phyloP scores from a whole-genome alignment of 78 protist species.

The Emiliania huxleyi region DNA sequence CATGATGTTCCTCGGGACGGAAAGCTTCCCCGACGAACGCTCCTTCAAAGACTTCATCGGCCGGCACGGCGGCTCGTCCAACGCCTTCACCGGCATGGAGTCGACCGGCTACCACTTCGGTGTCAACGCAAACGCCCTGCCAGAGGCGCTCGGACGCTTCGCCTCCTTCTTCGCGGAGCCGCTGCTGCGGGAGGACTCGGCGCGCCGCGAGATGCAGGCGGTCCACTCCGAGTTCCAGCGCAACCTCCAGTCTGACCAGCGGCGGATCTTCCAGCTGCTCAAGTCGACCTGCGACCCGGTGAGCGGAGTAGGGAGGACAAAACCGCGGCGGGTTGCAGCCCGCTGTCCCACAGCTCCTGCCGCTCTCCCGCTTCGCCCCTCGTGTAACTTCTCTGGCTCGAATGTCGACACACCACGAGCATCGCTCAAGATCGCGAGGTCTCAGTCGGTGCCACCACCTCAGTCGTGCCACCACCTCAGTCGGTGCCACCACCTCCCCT shows the following conservation, averaged over 20 bases:
- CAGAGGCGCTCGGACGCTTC: not conserved
- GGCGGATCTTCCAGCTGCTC: conserved; percentile 62
- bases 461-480: too few relatives aligned
- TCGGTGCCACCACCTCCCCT: too few relatives aligned
- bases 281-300: conserved; percentile 9
- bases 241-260: conserved; percentile 40
- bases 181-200: not conserved
- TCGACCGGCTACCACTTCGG: not conserved
- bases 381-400: too few relatives aligned
- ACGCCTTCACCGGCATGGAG: conserved; percentile 71
- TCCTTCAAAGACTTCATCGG: conserved; percentile 51
- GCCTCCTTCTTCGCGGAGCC: not conserved
- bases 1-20: conserved; percentile 80
- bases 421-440: too few relatives aligned
- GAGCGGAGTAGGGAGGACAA: too few relatives aligned
- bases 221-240: conserved; percentile 50
- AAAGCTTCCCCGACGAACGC: conserved; percentile 60
- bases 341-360: too few relatives aligned
- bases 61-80: conserved; percentile 67
- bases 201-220: not conserved
- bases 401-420: too few relatives aligned
- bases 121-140: not conserved
- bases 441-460: too few relatives aligned
- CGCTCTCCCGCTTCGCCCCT: too few relatives aligned
- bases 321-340: too few relatives aligned